A percentile compares a stretch with the other conserved stretches of the same genome.
Conservation (phyloP, 2,329 filamentous ascomycete species). For the Cladophialophora yegresii region DNA sequence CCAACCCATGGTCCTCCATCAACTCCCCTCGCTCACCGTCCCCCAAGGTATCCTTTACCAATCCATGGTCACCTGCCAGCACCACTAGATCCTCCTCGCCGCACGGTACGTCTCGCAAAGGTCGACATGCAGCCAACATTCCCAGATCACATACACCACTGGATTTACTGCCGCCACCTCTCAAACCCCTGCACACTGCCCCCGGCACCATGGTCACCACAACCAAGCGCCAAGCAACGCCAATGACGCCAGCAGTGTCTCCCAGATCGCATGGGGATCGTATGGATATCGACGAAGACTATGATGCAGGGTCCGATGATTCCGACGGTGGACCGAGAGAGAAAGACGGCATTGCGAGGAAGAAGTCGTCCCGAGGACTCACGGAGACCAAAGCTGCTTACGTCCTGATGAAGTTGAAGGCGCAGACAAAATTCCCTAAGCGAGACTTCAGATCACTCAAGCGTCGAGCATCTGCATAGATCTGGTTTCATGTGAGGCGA, state of each 20-base stretch:
- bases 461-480: slow-evolving; percentile 37
- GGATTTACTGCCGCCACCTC: slow-evolving; percentile 28
- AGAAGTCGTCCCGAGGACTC: slow-evolving; percentile 25
- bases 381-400: slow-evolving; percentile 43
- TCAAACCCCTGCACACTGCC: slow-evolving; percentile 16
- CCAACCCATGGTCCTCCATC: slow-evolving; percentile 46
- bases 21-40: slow-evolving; percentile 44
- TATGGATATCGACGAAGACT: slow-evolving; percentile 27
- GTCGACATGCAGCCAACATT: slow-evolving; percentile 19
- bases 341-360: slow-evolving; percentile 5
- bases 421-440: slow-evolving; percentile 21
- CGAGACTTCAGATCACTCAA: slow-evolving; percentile 39
- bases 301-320: slow-evolving; percentile 28
- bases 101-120: slow-evolving; percentile 17
- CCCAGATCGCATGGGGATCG: slow-evolving; percentile 6
- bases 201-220: slow-evolving; percentile 1
- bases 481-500: not conserved
- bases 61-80: slow-evolving; percentile 30
- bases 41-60: slow-evolving; percentile 23
- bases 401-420: slow-evolving; percentile 36
- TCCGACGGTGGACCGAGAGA: slow-evolving; percentile 15
- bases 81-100: slow-evolving; percentile 27
- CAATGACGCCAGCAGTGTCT: slow-evolving; percentile 10
- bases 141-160: slow-evolving; percentile 29
- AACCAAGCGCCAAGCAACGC: no score